These are phyloP conservation scores for Phytophthora parvispora DNA, from an alignment of 352 stramenopile genomes.

Conservation along the genomic window DNA sequence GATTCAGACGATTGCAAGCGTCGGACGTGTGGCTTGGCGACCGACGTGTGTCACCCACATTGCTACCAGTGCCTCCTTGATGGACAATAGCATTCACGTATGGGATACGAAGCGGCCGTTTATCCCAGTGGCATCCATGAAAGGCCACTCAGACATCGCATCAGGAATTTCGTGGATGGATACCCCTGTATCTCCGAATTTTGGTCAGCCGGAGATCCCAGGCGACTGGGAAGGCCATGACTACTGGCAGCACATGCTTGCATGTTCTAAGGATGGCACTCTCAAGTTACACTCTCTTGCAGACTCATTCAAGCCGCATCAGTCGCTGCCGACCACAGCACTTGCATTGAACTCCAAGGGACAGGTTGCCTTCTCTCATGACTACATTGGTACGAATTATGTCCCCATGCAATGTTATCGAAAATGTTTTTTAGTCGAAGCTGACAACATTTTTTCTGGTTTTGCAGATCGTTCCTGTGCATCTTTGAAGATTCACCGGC, in stretches of 20 bases:
- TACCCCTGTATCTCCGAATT: constrained; percentile 62
- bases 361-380: constrained; percentile 86
- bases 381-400: constrained; percentile 73
- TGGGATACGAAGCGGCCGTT: constrained; percentile 89
- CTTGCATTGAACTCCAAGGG: constrained; percentile 85
- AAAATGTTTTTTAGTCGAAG: background rate
- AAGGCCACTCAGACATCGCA: constrained; percentile 85
- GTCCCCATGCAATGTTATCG: background rate
- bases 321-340: constrained; percentile 77
- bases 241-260: constrained; percentile 91
- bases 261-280: constrained; percentile 90
- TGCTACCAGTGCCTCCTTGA: constrained; percentile 85
- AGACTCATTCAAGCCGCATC: constrained; percentile 85
- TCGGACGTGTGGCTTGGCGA: constrained; percentile 83
- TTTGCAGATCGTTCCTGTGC: constrained; percentile 79
- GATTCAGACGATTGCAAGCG: constrained; percentile 89
- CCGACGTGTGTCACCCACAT: constrained; percentile 86
- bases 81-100: constrained; percentile 90
- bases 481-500: constrained; percentile 85
- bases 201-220: constrained; percentile 40
- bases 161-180: constrained; percentile 90
- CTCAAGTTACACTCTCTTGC: constrained; percentile 89
- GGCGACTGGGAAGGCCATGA: constrained; percentile 78
- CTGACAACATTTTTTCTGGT: constrained; percentile 1
- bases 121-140: constrained; percentile 88